These are phyloP conservation scores for Hymenoscyphus fructigenus DNA, from an alignment of 2,329 filamentous ascomycete genomes.

Conservation along the genomic window DNA sequence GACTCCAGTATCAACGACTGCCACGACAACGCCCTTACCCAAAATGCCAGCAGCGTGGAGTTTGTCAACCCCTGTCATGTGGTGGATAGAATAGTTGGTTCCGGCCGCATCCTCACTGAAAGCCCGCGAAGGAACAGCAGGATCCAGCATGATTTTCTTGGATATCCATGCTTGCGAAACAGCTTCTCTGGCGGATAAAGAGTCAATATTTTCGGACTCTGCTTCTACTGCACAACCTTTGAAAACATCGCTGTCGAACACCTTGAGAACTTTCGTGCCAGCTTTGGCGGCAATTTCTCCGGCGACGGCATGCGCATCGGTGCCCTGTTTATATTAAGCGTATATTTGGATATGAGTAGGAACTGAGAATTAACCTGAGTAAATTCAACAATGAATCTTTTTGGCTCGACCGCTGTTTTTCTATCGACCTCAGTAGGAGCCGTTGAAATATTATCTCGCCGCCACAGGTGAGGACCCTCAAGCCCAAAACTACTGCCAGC, in stretches of 20 bases:
- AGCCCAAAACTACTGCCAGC: too few species aligned
- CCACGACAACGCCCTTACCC: slow-evolving; percentile 4
- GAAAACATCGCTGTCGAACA: slow-evolving; percentile 8
- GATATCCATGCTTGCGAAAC: slow-evolving; percentile 4
- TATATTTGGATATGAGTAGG: not conserved
- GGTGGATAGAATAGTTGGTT: not conserved
- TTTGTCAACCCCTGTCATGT: slow-evolving; percentile 9
- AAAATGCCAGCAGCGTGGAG: slow-evolving; percentile 7
- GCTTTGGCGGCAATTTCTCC: not conserved
- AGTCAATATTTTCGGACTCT: not conserved
- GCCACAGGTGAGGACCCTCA: not conserved
- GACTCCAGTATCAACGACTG: slow-evolving; percentile 1
- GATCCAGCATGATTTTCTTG: slow-evolving; percentile 6
- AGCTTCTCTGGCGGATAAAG: not conserved
- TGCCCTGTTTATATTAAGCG: not conserved
- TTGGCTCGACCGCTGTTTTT: slow-evolving; percentile 6
- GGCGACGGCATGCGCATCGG: not conserved
- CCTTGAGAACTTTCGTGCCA: slow-evolving; percentile 5
- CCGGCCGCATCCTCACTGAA: slow-evolving; percentile 1
- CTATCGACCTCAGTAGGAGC: slow-evolving; percentile 4
- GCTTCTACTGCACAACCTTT: slow-evolving; percentile 6
- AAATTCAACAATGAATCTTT: slow-evolving; percentile 9
- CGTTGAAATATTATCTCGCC: not conserved
- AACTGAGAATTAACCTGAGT: not conserved
- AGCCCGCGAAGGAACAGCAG: not conserved